Evolutionary conservation across 495 filamentous ascomycete species (phyloP), one percentile per base, ranked within the genome.

Genomic region (Penicillium argentinense): DNA sequence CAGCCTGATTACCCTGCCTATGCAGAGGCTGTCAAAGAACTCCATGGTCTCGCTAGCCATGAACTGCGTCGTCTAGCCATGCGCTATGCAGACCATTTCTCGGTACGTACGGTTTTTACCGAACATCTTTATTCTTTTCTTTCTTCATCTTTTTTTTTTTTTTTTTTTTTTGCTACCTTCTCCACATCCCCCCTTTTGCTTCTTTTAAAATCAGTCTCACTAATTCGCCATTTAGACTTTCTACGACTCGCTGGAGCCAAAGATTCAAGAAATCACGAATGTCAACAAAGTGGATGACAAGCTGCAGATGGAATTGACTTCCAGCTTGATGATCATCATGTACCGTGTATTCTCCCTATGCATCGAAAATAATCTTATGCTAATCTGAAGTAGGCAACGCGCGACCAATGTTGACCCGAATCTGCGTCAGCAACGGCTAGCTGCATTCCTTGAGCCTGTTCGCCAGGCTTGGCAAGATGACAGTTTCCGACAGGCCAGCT

Each of bases 21-120:
- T 67, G 87, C 86, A 5, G 95, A 97, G 48, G 89, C 93, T n/a
- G 85, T 96, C 18, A 89, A 89, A 48, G 88, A 92, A 41, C 76
- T 98, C 2, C 89, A 96, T 60, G 78, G 73, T 0, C 76, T 90
- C 47, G 84, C 88, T 42, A 89, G 86, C 65, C 79, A 88, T 47
- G 91, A 97, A 64, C 76, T 97, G 42, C 90, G 95, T 46, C 81
- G 88, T 26, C 77, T 99, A 4, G 93, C 93, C 3, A 83, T 87
- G 53, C 89, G 87, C 44, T 96, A 96, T 77, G 82, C 95, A 0
- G 86, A 96, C 57, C 84, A 93, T 53, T 80, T 99, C 43, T 73
- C 92, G 42, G 81, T 85, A 59, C 65, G 80, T 48, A 9, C n/a
- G n/a, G n/a, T n/a, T n/a, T n/a, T n/a, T n/a, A n/a, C n/a, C n/a